phyloP scores from a whole-genome alignment of 495 filamentous ascomycete species.

The Talaromyces trachyspermus region DNA sequence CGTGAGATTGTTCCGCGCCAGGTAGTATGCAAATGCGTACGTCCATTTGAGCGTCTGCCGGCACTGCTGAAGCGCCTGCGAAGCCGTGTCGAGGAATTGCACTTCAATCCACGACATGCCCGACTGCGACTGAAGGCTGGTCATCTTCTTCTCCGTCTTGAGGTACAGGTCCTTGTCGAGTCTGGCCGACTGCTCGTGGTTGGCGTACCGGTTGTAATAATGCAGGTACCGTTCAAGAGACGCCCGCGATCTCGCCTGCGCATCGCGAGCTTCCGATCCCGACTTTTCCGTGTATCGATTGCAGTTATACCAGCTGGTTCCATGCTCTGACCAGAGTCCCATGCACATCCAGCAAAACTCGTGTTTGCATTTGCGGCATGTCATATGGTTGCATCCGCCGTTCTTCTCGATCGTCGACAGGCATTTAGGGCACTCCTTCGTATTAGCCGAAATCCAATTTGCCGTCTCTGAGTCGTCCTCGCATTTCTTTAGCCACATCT shows the following conservation, averaged over 20 bases:
- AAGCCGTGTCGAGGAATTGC: conserved; percentile 88
- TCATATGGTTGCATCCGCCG: conserved; percentile 99
- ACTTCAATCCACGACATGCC: conserved; percentile 99
- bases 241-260: conserved; percentile 81
- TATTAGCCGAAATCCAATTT: conserved; percentile 99
- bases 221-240: conserved; percentile 91
- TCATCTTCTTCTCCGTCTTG: conserved; percentile 99
- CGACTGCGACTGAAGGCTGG: conserved; percentile 80
- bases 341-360: conserved; percentile 99
- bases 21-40: conserved; percentile 95
- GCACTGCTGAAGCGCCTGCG: conserved; percentile 89
- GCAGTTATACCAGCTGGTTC: conserved; percentile 99
- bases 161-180: conserved; percentile 92
- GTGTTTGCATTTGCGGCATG: conserved; percentile 94
- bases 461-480: conserved; percentile 97
- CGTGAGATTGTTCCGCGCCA: conserved; percentile 88
- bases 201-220: conserved; percentile 98
- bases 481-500: conserved; percentile 97
- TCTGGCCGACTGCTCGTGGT: conserved; percentile 96
- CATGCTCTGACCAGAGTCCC: conserved; percentile 97
- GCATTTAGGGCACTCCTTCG: conserved; percentile 95
- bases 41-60: conserved; percentile 98
- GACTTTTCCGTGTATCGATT: conserved; percentile 95
- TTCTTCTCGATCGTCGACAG: conserved; percentile 98
- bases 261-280: conserved; percentile 78